Conservation (phyloP, 495 filamentous ascomycete genomes). For the Aspergillus cavernicola region DNA sequence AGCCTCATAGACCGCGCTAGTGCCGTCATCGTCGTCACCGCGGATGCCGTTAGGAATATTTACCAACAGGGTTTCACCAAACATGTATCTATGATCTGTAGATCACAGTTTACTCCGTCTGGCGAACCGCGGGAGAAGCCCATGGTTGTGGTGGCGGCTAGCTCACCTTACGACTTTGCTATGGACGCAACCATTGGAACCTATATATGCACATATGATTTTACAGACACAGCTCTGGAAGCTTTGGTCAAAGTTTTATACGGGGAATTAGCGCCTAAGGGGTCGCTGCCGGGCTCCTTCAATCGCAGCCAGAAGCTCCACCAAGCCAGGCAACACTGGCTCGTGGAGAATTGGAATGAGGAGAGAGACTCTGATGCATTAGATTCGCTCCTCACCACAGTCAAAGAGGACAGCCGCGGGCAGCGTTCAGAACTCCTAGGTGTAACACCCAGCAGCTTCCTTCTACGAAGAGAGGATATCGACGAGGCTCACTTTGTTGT, state of each 20-base stretch:
- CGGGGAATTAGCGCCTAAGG: slow-evolving; percentile 69
- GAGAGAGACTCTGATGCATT: slow-evolving; percentile 69
- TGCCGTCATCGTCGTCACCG: slow-evolving; percentile 81
- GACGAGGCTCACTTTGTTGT: slow-evolving; percentile 85
- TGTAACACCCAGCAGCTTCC: slow-evolving; percentile 71
- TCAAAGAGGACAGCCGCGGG: slow-evolving; percentile 55
- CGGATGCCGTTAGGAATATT: slow-evolving; percentile 83
- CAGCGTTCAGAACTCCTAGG: slow-evolving; percentile 59
- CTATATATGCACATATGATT: slow-evolving; percentile 91
- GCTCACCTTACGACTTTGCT: slow-evolving; percentile 93
- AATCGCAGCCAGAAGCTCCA: slow-evolving; percentile 76
- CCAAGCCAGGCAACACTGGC: slow-evolving; percentile 82
- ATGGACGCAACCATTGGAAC: slow-evolving; percentile 82
- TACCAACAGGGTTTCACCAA: slow-evolving; percentile 92
- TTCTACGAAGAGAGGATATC: slow-evolving; percentile 61
- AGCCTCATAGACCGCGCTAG: slow-evolving; percentile 82
- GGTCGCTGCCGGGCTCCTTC: slow-evolving; percentile 73
- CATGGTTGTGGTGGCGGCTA: slow-evolving; percentile 81
- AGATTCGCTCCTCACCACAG: slow-evolving; percentile 59
- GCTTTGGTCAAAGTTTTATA: slow-evolving; percentile 78
- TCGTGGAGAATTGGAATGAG: slow-evolving; percentile 79
- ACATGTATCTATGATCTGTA: slow-evolving; percentile 92
- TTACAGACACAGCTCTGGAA: slow-evolving; percentile 83
- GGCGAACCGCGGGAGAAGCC: slow-evolving; percentile 60
- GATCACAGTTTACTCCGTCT: slow-evolving; percentile 54